Percentiles rank a stretch among this genome's conserved stretches.
Conservation (phyloP, 2,329 filamentous ascomycete genomes). For the Chaetomium globosum region DNA sequence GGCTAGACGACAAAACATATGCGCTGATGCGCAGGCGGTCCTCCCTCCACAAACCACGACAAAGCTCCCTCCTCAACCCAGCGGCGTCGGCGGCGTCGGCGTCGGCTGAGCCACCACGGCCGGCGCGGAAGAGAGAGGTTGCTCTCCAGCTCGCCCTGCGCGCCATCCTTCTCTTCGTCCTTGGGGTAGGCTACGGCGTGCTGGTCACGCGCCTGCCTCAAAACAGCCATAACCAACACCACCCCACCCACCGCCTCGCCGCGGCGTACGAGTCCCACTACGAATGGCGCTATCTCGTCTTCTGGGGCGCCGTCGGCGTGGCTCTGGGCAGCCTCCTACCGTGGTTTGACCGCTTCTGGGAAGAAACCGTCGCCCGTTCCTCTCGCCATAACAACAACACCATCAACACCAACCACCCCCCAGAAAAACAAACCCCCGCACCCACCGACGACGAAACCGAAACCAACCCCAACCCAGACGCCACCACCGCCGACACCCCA, state of each 20-base stretch:
- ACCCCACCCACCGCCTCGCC: constrained; percentile 31
- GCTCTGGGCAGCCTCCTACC: constrained; percentile 78
- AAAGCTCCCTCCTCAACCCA: background rate
- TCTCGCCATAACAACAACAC: background rate
- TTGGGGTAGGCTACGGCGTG: constrained; percentile 81
- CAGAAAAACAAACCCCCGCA: background rate
- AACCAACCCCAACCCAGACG: background rate
- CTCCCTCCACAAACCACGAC: constrained; percentile 28
- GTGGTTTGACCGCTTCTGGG: constrained; percentile 79
- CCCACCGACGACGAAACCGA: constrained; percentile 33
- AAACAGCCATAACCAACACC: constrained; percentile 44
- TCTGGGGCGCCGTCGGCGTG: constrained; percentile 83
- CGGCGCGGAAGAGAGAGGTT: constrained; percentile 22
- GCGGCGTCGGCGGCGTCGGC: constrained; percentile 30
- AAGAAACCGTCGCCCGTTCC: constrained; percentile 44
- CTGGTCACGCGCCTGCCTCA: constrained; percentile 80
- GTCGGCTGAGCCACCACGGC: constrained; percentile 31
- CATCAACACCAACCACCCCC: constrained; percentile 11
- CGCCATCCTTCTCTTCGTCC: constrained; percentile 68
- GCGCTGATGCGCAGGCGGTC: constrained; percentile 46
- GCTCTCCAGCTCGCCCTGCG: constrained; percentile 60
- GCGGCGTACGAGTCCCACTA: constrained; percentile 11
- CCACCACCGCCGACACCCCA: background rate
- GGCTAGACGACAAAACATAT: constrained; percentile 50
- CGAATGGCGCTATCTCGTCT: constrained; percentile 69